These are phyloP conservation scores for Cladosporium cucumerinum DNA, from an alignment of 2,329 filamentous ascomycete genomes.

Conservation along the genomic window DNA sequence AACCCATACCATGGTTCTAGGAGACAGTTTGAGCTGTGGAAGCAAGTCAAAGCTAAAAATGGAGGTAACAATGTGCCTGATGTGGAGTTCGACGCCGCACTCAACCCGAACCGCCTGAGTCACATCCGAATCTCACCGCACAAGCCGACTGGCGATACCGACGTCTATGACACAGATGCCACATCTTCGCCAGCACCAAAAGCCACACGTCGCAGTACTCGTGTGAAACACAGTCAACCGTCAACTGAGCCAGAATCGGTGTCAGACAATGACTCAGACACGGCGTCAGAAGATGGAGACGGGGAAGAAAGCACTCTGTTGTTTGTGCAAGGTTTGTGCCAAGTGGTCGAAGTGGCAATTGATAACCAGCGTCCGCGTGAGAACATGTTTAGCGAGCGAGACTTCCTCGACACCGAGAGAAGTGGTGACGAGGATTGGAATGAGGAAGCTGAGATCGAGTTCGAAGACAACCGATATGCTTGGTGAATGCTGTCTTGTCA, in stretches of 20 bases:
- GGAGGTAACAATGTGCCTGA: conserved; percentile 14
- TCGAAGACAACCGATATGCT: conserved; percentile 39
- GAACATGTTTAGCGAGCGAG: conserved; percentile 64
- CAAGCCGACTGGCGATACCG: conserved; percentile 26
- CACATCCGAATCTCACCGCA: conserved; percentile 29
- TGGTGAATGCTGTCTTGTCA: conserved; percentile 30
- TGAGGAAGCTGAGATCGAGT: conserved; percentile 54
- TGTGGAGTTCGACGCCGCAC: conserved; percentile 17
- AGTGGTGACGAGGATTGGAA: conserved; percentile 58
- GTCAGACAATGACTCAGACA: conserved; percentile 28
- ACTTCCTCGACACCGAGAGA: conserved; percentile 64
- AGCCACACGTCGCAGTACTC: conserved; percentile 30
- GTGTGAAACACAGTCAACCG: conserved; percentile 26
- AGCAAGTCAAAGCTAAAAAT: conserved; percentile 25
- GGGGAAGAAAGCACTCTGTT: conserved; percentile 20
- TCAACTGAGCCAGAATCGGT: conserved; percentile 20
- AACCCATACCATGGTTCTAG: conserved; percentile 42
- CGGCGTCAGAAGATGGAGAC: conserved; percentile 36
- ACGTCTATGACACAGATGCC: conserved; percentile 24
- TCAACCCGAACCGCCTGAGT: conserved; percentile 21
- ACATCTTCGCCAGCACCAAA: conserved; percentile 15
- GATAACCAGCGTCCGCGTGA: conserved; percentile 74
- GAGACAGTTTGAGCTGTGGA: conserved; percentile 42
- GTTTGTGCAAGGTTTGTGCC: conserved; percentile 66
- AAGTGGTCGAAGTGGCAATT: conserved; percentile 66